Evolutionary conservation across 78 protist genomes (phyloP).

Genomic region (Cavenderia fasciculata): DNA sequence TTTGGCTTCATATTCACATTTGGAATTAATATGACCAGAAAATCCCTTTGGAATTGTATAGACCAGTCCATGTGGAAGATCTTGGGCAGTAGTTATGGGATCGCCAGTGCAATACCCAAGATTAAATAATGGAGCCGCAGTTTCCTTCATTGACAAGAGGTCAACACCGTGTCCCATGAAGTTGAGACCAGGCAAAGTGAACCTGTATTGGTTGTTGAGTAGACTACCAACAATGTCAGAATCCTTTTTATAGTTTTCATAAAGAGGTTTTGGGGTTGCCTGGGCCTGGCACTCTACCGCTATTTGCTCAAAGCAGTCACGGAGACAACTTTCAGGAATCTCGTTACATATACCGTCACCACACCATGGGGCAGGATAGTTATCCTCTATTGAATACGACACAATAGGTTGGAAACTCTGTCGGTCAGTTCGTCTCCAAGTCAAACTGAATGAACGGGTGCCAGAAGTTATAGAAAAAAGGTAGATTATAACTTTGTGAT

Average conservation of each 20-base stretch:
- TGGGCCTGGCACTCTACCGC: background rate
- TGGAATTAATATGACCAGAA: background rate
- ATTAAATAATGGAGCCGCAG: background rate
- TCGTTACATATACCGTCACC: conserved; percentile 31
- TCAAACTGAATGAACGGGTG: background rate
- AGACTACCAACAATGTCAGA: background rate
- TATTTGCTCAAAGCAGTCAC: background rate
- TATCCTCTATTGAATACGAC: background rate
- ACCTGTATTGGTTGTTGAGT: conserved; percentile 6
- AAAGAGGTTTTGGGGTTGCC: conserved; percentile 16
- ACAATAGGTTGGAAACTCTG: background rate
- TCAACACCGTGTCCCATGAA: conserved; percentile 21
- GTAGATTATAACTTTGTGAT: background rate
- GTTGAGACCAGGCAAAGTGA: conserved; percentile 9
- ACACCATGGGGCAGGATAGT: background rate
- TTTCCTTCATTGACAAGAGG: background rate
- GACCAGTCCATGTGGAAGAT: background rate
- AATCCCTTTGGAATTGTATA: conserved; percentile 14
- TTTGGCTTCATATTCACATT: background rate
- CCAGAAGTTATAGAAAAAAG: background rate
- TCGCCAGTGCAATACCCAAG: background rate
- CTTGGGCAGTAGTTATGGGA: background rate
- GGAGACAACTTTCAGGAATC: conserved; percentile 5
- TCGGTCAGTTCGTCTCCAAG: background rate
- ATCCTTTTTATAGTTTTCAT: background rate